A percentile compares a stretch with the other conserved stretches of the same genome.
Conservation (phyloP, 106 monocot genomes). For the Ottelia alismoides region DNA sequence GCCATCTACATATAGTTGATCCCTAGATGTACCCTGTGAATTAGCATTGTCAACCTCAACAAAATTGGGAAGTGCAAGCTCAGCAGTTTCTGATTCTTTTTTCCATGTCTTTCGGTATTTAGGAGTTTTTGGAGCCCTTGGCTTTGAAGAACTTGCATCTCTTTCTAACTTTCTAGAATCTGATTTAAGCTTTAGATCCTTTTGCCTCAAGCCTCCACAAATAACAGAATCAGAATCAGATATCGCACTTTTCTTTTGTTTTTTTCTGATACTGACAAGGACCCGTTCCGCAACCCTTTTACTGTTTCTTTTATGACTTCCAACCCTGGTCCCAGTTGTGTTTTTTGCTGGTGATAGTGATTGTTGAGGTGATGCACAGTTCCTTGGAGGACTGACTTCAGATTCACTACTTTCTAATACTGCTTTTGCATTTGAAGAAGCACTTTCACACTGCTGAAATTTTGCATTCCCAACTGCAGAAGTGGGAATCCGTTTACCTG, state of each 20-base stretch:
- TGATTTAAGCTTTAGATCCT: slow-evolving; percentile 52
- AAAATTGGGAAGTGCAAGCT: slow-evolving; percentile 14
- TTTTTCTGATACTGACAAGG: slow-evolving; percentile 63
- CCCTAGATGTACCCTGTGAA: slow-evolving; percentile 18
- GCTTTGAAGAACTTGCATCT: slow-evolving; percentile 32
- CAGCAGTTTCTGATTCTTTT: slow-evolving; percentile 14
- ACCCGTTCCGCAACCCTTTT: slow-evolving; percentile 85
- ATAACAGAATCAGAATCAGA: slow-evolving; percentile 64
- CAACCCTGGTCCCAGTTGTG: too few species aligned
- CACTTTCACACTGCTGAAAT: slow-evolving; percentile 62
- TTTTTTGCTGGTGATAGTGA: slow-evolving; percentile 35
- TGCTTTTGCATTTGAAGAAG: slow-evolving; percentile 75
- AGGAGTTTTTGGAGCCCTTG: slow-evolving; percentile 20
- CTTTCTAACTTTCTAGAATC: slow-evolving; percentile 35
- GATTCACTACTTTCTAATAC: slow-evolving; percentile 81
- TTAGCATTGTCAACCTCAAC: slow-evolving; percentile 23
- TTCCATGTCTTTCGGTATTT: slow-evolving; percentile 29
- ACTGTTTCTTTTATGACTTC: slow-evolving; percentile 39
- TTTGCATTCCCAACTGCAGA: slow-evolving; percentile 36
- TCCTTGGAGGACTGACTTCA: slow-evolving; percentile 40
- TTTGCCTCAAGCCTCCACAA: slow-evolving; percentile 26
- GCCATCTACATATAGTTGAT: too few species aligned
- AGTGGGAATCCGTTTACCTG: slow-evolving; percentile 27
- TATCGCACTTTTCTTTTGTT: slow-evolving; percentile 41
- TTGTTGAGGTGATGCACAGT: slow-evolving; percentile 13